A percentile compares a stretch with the other conserved stretches of the same genome.
These are phyloP conservation scores for Diaporthe helianthi DNA, from an alignment of 2,329 filamentous ascomycete genomes.

Conservation along the genomic window DNA sequence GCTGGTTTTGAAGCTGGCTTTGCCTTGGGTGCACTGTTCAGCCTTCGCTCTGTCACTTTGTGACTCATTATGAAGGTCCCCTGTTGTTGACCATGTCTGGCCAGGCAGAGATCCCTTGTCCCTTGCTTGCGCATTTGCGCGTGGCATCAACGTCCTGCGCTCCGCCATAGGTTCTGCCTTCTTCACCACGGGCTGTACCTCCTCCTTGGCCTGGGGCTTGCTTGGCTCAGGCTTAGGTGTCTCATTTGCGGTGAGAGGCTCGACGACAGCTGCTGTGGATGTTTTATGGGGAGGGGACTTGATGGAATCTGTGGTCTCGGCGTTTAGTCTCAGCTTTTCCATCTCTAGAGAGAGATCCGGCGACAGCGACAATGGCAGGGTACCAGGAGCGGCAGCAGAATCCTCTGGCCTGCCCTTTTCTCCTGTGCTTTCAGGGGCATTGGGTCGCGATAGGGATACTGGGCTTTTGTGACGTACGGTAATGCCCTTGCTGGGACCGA, in stretches of 20 bases:
- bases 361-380: conserved; percentile 22
- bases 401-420: conserved; percentile 3
- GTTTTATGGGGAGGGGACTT: conserved; percentile 11
- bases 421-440: conserved; percentile 23
- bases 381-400: conserved; percentile 10
- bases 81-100: background rate
- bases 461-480: conserved; percentile 35
- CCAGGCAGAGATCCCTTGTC: background rate
- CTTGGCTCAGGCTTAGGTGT: conserved; percentile 21
- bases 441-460: conserved; percentile 22
- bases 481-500: conserved; percentile 29
- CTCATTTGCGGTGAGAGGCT: conserved; percentile 27
- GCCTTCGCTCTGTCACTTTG: background rate
- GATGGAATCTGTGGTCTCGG: conserved; percentile 31
- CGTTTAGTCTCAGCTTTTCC: conserved; percentile 35
- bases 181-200: conserved; percentile 32
- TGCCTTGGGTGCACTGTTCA: background rate
- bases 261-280: conserved; percentile 13
- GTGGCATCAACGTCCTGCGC: background rate
- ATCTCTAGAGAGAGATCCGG: conserved; percentile 24
- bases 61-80: conserved; percentile 3
- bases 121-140: conserved; percentile 23
- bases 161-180: background rate
- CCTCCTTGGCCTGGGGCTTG: conserved; percentile 23
- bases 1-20: background rate